A percentile compares a stretch with the other conserved stretches of the same genome.
Evolutionary conservation across 306 rosid species (phyloP).

Genomic region (Prunus campanulata): DNA sequence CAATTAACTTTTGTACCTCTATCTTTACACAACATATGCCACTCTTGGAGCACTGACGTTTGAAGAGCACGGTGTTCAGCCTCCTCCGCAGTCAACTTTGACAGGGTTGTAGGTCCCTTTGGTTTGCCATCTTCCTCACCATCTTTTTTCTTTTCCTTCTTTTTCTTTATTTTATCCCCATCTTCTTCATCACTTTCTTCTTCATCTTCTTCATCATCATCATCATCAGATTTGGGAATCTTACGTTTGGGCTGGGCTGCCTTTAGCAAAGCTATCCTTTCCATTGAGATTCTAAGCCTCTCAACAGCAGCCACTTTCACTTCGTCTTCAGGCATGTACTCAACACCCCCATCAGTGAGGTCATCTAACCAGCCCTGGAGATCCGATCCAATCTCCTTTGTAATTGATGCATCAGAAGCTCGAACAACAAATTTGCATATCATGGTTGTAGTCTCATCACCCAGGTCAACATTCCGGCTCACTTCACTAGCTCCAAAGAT

Average conservation of each 20-base stretch:
- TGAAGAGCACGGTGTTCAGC: slow-evolving; percentile 98
- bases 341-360: slow-evolving; percentile 97
- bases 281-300: slow-evolving; percentile 94
- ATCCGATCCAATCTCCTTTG: slow-evolving; percentile 90
- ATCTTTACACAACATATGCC: slow-evolving; percentile 91
- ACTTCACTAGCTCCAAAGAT: slow-evolving; percentile 99
- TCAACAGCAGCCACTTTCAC: slow-evolving; percentile 88
- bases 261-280: slow-evolving; percentile 87
- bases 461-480: slow-evolving; percentile 93
- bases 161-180: slow-evolving; percentile 25
- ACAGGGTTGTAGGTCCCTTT: slow-evolving; percentile 88
- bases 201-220: slow-evolving; percentile 12
- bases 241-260: slow-evolving; percentile 87
- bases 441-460: slow-evolving; percentile 97
- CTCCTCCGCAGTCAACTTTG: slow-evolving; percentile 91
- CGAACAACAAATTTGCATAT: slow-evolving; percentile 91
- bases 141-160: slow-evolving; percentile 49
- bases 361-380: slow-evolving; percentile 98
- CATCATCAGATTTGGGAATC: slow-evolving; percentile 57
- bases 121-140: slow-evolving; percentile 52
- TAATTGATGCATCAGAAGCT: slow-evolving; percentile 88
- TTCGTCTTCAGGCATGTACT: slow-evolving; percentile 97
- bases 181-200: slow-evolving; percentile 33
- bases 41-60: slow-evolving; percentile 93
- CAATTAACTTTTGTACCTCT: slow-evolving; percentile 64